Conservation (phyloP, 306 rosid genomes). For the Benincasa hispida region DNA sequence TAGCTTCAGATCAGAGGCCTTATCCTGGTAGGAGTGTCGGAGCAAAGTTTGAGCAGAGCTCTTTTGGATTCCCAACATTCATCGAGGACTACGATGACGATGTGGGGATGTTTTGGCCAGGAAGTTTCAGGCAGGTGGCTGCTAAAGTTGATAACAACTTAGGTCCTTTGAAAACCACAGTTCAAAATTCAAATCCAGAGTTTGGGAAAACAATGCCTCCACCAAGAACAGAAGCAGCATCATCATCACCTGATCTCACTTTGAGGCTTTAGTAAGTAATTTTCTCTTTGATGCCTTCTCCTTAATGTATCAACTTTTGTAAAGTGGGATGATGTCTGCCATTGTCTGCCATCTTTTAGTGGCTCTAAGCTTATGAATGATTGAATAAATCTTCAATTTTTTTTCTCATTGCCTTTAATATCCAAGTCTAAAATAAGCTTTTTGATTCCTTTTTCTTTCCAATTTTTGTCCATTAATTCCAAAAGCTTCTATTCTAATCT, state of each 20-base stretch:
- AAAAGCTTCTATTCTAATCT: not conserved
- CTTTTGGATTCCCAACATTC: conserved; percentile 35
- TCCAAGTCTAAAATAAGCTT: not conserved
- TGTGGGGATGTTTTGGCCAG: conserved; percentile 63
- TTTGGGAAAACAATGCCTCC: conserved; percentile 20
- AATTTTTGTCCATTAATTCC: not conserved
- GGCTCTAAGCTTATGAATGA: not conserved
- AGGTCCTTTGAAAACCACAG: conserved; percentile 7
- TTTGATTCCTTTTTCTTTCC: not conserved
- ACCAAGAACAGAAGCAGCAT: conserved; percentile 16
- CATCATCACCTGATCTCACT: conserved; percentile 69
- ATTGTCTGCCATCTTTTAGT: conserved; percentile 1
- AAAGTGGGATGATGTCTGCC: conserved; percentile 6
- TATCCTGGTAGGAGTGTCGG: conserved; percentile 28
- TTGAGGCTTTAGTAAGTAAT: conserved; percentile 39
- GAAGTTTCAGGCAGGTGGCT: conserved; percentile 65
- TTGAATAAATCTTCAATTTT: not conserved
- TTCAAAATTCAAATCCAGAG: conserved; percentile 12
- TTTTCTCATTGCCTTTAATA: not conserved
- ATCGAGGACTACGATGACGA: conserved; percentile 41
- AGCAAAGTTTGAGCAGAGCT: conserved; percentile 49
- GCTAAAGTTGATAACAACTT: conserved; percentile 14
- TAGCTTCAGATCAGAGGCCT: conserved; percentile 21
- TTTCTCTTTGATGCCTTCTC: not conserved
- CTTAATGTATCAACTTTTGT: conserved; percentile 6